A percentile compares a stretch with the other conserved stretches of the same genome.
Evolutionary conservation across 2,329 filamentous ascomycete genomes (phyloP).

Genomic region (Phaeosphaeriaceae sp.): DNA sequence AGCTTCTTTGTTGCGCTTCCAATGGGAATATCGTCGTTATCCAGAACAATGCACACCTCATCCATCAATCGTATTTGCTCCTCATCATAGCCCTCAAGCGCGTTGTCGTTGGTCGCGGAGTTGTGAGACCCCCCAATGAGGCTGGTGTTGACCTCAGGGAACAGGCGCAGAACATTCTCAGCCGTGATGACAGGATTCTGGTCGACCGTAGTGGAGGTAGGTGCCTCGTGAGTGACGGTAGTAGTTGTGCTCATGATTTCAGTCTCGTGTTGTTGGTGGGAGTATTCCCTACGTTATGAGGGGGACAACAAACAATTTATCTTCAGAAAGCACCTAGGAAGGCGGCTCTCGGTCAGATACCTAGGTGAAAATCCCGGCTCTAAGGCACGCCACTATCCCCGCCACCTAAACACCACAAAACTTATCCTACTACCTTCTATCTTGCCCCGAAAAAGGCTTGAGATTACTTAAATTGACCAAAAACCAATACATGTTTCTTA

Average conservation of each 20-base stretch:
- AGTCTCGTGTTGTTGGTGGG: conserved; percentile 1
- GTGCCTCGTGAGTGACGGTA: conserved; percentile 44
- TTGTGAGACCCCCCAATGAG: conserved; percentile 68
- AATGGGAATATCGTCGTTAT: conserved; percentile 90
- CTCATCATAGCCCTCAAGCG: conserved; percentile 90
- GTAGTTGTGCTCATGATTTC: conserved; percentile 43
- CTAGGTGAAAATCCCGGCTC: too few species aligned
- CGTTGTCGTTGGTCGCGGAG: conserved; percentile 62
- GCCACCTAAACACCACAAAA: too few species aligned
- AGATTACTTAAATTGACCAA: too few species aligned
- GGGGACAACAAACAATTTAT: too few species aligned
- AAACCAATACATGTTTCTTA: too few species aligned
- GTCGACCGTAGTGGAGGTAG: conserved; percentile 42
- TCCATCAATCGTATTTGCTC: conserved; percentile 99
- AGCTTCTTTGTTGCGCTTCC: conserved; percentile 98
- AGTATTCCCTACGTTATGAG: too few species aligned
- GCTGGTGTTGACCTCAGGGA: conserved; percentile 78
- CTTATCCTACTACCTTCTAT: too few species aligned
- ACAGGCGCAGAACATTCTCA: conserved; percentile 83
- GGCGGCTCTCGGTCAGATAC: too few species aligned
- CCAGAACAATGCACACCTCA: conserved; percentile 95
- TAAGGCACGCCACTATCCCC: too few species aligned
- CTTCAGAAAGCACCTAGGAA: too few species aligned
- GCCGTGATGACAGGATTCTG: conserved; percentile 73
- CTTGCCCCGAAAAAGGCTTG: too few species aligned